Evolutionary conservation across 441 rosid genomes (phyloP).

Genomic region (Biscutella laevigata): DNA sequence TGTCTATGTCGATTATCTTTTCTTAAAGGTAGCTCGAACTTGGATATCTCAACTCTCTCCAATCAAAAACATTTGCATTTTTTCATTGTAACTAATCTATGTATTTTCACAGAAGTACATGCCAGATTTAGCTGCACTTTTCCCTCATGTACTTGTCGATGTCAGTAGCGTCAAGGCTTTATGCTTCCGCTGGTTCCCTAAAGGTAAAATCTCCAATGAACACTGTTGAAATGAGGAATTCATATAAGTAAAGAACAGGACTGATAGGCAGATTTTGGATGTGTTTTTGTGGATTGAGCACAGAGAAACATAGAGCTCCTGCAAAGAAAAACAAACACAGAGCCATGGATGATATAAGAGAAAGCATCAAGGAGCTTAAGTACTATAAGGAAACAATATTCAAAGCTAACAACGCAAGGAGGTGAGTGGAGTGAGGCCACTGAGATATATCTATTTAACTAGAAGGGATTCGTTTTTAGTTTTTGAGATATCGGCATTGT

Average conservation of each 20-base stretch:
- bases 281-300: conserved; percentile 1
- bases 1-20: conserved; percentile 58
- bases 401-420: conserved; percentile 27
- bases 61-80: background rate
- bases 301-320: conserved; percentile 63
- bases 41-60: background rate
- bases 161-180: conserved; percentile 81
- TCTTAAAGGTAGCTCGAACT: conserved; percentile 53
- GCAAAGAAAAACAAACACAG: conserved; percentile 65
- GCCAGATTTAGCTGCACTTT: conserved; percentile 78
- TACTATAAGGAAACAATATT: conserved; percentile 72
- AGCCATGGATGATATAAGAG: conserved; percentile 87
- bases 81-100: conserved; percentile 2
- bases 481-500: background rate
- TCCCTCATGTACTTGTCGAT: conserved; percentile 77
- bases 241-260: no score
- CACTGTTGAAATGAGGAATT: background rate
- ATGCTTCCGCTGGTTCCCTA: conserved; percentile 75
- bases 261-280: background rate
- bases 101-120: conserved; percentile 66
- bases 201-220: conserved; percentile 35
- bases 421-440: background rate
- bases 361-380: conserved; percentile 73
- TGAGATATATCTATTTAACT: background rate
- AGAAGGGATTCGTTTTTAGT: background rate